Evolutionary conservation across 2,329 filamentous ascomycete genomes (phyloP).

Genomic region (Tolypocladium cylindrosporum): DNA sequence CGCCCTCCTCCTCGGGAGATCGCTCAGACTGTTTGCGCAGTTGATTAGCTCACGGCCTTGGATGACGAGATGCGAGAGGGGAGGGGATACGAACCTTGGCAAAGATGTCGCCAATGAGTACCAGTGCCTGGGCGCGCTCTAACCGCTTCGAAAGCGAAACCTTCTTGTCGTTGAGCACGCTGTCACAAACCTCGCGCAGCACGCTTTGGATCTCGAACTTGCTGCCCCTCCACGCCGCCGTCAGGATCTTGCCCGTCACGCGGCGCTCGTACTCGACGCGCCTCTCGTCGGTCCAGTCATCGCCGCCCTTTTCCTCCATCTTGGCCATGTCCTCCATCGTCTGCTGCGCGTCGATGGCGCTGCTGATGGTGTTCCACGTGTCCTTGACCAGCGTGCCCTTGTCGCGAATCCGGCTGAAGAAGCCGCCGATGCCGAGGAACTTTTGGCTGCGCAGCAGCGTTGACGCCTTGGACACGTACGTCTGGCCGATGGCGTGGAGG

Average conservation of each 20-base stretch:
- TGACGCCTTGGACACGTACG: conserved; percentile 80
- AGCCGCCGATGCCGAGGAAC: conserved; percentile 89
- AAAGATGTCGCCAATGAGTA: conserved; percentile 84
- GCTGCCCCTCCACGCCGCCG: conserved; percentile 89
- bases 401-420: conserved; percentile 89
- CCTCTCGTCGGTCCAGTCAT: conserved; percentile 97
- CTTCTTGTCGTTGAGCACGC: conserved; percentile 68
- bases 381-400: conserved; percentile 96
- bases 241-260: conserved; percentile 96
- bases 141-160: conserved; percentile 76
- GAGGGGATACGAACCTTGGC: conserved; percentile 52
- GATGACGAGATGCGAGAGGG: background rate
- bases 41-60: background rate
- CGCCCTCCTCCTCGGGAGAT: conserved; percentile 90
- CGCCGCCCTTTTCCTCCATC: conserved; percentile 85
- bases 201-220: conserved; percentile 98
- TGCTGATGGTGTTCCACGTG: conserved; percentile 95
- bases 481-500: conserved; percentile 84
- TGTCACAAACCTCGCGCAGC: conserved; percentile 86
- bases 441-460: conserved; percentile 90
- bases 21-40: conserved; percentile 57
- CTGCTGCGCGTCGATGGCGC: conserved; percentile 92
- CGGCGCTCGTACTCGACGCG: conserved; percentile 90
- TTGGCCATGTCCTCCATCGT: conserved; percentile 99
- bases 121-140: conserved; percentile 81